Conservation (phyloP, 2,329 filamentous ascomycete genomes). For the Venturia asperata region DNA sequence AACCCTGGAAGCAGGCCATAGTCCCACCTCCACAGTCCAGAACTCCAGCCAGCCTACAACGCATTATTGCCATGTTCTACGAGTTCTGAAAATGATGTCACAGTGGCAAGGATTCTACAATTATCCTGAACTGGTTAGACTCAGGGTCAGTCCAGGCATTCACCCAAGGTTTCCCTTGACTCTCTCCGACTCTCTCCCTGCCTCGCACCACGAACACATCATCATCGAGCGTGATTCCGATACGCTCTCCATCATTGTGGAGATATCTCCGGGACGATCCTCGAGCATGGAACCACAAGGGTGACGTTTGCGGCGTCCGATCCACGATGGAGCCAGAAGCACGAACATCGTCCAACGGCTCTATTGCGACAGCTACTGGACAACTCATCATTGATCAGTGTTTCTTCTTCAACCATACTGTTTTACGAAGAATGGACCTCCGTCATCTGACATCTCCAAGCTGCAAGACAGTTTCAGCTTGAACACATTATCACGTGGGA, state of each 20-base stretch:
- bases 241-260: background rate
- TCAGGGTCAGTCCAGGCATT: background rate
- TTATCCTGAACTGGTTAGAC: background rate
- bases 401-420: background rate
- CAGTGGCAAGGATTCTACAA: conserved; percentile 6
- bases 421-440: background rate
- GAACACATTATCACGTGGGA: background rate
- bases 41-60: background rate
- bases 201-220: background rate
- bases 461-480: background rate
- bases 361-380: background rate
- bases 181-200: background rate
- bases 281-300: background rate
- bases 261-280: background rate
- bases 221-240: background rate
- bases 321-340: background rate
- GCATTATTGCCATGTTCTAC: background rate
- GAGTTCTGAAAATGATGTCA: background rate
- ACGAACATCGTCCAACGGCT: background rate
- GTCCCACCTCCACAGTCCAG: background rate
- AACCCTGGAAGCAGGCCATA: background rate
- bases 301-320: conserved; percentile 4
- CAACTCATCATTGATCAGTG: background rate
- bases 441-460: background rate
- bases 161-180: background rate